A percentile compares a stretch with the other conserved stretches of the same genome.
Conservation (phyloP, 495 filamentous ascomycete genomes). For the Penicillium pulvis region DNA sequence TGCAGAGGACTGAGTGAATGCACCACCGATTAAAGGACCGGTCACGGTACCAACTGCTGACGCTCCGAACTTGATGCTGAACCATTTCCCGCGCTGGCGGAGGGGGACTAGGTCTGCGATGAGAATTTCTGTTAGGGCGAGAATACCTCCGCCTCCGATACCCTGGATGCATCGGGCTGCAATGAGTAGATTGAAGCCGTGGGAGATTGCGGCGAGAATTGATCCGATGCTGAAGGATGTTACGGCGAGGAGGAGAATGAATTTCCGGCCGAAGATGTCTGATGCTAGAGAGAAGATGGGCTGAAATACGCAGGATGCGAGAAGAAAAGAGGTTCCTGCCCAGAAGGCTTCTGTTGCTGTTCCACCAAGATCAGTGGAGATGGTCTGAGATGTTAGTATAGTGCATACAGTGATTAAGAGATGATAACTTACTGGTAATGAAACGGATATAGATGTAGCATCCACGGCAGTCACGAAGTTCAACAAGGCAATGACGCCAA, state of each 20-base stretch:
- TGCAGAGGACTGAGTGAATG: conserved; percentile 17
- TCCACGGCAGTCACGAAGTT: conserved; percentile 66
- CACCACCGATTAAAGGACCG: conserved; percentile 34
- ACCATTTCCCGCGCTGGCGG: conserved; percentile 34
- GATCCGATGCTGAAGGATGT: conserved; percentile 40
- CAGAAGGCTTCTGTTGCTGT: conserved; percentile 46
- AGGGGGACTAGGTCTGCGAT: conserved; percentile 34
- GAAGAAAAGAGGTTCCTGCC: conserved; percentile 64
- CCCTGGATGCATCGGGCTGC: conserved; percentile 45
- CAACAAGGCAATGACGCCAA: conserved; percentile 54
- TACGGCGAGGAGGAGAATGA: conserved; percentile 26
- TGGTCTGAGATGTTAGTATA: conserved; percentile 18
- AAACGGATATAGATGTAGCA: conserved; percentile 66
- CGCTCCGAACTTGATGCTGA: conserved; percentile 18
- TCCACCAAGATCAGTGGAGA: conserved; percentile 26
- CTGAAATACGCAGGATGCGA: conserved; percentile 62
- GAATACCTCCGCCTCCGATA: conserved; percentile 41
- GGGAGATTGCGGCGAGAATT: conserved; percentile 41
- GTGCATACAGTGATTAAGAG: background rate
- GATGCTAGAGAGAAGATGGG: conserved; percentile 47
- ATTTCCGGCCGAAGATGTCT: conserved; percentile 48
- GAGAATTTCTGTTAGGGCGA: conserved; percentile 26
- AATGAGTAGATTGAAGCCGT: conserved; percentile 37
- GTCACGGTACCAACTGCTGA: conserved; percentile 31
- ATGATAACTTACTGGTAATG: conserved; percentile 53